Conservation (phyloP, 208 protist genomes). For the Vickermania spadyakhi region DNA sequence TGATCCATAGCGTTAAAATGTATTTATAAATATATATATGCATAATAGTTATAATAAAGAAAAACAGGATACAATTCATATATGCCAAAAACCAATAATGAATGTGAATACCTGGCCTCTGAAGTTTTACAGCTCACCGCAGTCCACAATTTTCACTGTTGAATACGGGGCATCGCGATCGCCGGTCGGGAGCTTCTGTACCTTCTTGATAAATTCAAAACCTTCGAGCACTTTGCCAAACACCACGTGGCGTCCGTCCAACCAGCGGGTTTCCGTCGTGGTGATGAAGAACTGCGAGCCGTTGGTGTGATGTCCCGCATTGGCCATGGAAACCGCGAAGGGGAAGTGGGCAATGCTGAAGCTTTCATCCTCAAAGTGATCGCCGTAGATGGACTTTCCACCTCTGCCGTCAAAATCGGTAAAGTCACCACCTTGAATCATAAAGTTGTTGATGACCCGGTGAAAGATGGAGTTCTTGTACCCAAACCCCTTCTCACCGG, state of each 20-base stretch:
- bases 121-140: constrained; percentile 12
- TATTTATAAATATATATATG: no score
- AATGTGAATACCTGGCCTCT: not conserved
- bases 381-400: constrained; percentile 91
- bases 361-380: constrained; percentile 30
- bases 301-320: constrained; percentile 82
- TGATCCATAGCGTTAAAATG: no score
- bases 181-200: constrained; percentile 34
- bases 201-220: constrained; percentile 66
- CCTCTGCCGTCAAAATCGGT: constrained; percentile 92
- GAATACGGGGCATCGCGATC: constrained; percentile 13
- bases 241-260: constrained; percentile 94
- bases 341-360: constrained; percentile 88
- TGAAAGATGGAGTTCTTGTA: constrained; percentile 87
- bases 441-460: constrained; percentile 84
- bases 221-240: constrained; percentile 92
- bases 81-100: no score
- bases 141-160: constrained; percentile 36
- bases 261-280: constrained; percentile 56
- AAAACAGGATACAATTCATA: no score
- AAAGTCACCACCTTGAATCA: constrained; percentile 95
- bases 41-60: no score
- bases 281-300: constrained; percentile 90
- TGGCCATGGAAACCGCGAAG: constrained; percentile 83
- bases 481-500: constrained; percentile 76